phyloP scores from a whole-genome alignment of 208 protist genomes.

The Trichomonas vaginalis region DNA sequence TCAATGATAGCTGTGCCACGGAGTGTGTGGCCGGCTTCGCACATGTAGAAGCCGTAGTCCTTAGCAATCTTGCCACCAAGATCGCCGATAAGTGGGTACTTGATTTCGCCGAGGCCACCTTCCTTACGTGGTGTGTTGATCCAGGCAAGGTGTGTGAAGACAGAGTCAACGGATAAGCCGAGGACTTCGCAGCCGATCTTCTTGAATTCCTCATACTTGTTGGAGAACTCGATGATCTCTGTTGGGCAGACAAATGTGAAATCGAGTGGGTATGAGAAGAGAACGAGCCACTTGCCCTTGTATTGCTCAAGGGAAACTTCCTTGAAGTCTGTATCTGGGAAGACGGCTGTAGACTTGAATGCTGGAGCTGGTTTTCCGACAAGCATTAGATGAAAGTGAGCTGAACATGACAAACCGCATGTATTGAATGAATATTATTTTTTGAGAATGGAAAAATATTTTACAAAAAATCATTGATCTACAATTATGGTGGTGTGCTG shows the following conservation, averaged over 20 bases:
- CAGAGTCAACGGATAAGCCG: neutral
- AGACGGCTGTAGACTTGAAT: neutral
- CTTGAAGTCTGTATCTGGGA: neutral
- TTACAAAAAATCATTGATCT: too few species aligned
- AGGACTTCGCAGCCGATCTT: slow-evolving; percentile 12
- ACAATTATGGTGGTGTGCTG: too few species aligned
- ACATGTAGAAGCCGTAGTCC: slow-evolving; percentile 46
- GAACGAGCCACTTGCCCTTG: slow-evolving; percentile 10
- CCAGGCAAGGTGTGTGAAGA: slow-evolving; percentile 80
- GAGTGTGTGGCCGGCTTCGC: neutral
- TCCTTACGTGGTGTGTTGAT: slow-evolving; percentile 69
- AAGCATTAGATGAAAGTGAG: neutral
- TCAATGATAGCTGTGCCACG: neutral
- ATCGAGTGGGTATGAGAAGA: slow-evolving; percentile 14
- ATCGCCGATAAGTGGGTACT: slow-evolving; percentile 64
- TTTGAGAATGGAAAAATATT: too few species aligned
- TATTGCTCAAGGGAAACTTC: neutral
- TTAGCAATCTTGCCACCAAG: slow-evolving; percentile 64
- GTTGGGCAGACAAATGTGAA: slow-evolving; percentile 20
- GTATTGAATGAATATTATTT: neutral
- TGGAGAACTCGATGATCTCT: slow-evolving; percentile 14
- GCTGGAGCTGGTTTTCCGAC: neutral
- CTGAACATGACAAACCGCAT: neutral
- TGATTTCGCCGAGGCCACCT: slow-evolving; percentile 65
- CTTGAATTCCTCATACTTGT: neutral